Conservation (phyloP, 2,329 filamentous ascomycete species). For the Pestalotiopsis sp. region DNA sequence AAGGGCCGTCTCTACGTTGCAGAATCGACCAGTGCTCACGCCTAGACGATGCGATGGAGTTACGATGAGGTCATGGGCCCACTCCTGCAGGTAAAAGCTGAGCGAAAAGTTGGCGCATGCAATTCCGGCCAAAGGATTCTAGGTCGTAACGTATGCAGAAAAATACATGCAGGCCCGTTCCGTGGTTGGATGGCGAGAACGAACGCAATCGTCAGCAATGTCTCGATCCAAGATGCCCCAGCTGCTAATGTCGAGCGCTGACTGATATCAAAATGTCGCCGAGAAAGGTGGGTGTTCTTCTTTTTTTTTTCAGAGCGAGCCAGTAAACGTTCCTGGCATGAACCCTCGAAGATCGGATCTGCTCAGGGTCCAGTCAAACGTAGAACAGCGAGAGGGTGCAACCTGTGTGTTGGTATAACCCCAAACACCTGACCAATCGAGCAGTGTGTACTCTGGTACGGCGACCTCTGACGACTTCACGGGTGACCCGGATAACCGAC, state of each 20-base stretch:
- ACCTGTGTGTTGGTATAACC: background rate
- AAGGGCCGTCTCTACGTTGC: slow-evolving; percentile 14
- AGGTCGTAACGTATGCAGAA: slow-evolving; percentile 8
- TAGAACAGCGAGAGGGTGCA: background rate
- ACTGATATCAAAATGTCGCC: background rate
- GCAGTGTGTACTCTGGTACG: background rate
- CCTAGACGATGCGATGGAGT: slow-evolving; percentile 14
- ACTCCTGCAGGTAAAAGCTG: slow-evolving; percentile 12
- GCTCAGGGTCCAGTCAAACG: background rate
- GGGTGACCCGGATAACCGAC: background rate
- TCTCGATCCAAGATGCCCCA: background rate
- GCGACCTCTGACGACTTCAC: background rate
- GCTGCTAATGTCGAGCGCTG: background rate
- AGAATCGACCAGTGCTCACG: slow-evolving; percentile 12
- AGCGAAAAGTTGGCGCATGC: slow-evolving; percentile 1
- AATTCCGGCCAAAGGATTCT: slow-evolving; percentile 1
- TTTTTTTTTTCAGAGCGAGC: background rate
- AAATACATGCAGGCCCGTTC: slow-evolving; percentile 1
- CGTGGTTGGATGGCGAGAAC: slow-evolving; percentile 1
- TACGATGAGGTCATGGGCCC: slow-evolving; percentile 19
- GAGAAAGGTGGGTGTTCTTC: background rate
- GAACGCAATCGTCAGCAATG: background rate
- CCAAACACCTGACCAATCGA: background rate
- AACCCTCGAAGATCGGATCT: background rate
- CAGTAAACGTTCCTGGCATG: background rate